These are phyloP conservation scores for Hibiscus mutabilis DNA, from an alignment of 345 rosid species.

Conservation along the genomic window DNA sequence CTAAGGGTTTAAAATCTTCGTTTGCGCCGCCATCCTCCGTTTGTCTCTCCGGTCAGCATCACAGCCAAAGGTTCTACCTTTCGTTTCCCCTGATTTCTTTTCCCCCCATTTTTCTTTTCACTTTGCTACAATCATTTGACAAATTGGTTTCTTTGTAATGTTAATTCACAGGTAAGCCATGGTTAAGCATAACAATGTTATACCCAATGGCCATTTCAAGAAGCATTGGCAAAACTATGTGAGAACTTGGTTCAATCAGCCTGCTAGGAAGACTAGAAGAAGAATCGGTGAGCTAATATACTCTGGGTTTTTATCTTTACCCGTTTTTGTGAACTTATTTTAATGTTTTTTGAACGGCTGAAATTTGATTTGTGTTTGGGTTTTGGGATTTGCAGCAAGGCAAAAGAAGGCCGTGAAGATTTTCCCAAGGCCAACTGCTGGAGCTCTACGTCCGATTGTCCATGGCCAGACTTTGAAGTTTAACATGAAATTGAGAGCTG, in stretches of 20 bases:
- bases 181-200: background rate
- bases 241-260: background rate
- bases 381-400: background rate
- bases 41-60: background rate
- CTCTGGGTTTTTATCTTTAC: background rate
- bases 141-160: background rate
- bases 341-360: background rate
- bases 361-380: background rate
- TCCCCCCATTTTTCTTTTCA: background rate
- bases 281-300: background rate
- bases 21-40: background rate
- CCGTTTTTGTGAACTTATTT: background rate
- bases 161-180: background rate
- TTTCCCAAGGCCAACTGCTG: background rate
- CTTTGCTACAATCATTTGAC: background rate
- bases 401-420: background rate
- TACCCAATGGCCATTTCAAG: background rate
- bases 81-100: background rate
- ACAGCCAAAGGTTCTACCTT: background rate
- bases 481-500: background rate
- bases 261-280: background rate
- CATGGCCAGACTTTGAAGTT: background rate
- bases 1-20: background rate
- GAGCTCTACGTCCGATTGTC: background rate
- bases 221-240: slow-evolving; percentile 1